Conservation (phyloP, 306 rosid species). For the Vigna angularis region DNA sequence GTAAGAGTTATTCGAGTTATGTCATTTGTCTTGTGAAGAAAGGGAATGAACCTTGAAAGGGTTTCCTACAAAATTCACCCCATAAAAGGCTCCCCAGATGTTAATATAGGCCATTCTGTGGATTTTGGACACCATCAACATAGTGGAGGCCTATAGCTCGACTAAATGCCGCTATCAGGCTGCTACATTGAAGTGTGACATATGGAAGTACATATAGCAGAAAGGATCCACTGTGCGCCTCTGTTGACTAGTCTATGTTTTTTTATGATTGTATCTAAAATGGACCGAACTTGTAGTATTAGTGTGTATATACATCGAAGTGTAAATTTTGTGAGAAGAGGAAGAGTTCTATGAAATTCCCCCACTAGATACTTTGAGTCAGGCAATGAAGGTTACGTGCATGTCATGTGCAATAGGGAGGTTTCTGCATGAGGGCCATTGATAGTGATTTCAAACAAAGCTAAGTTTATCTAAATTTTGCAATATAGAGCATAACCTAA, state of each 20-base stretch:
- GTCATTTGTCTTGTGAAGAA: too few relatives aligned
- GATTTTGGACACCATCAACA: not conserved
- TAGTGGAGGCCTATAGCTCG: not conserved
- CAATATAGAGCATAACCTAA: too few relatives aligned
- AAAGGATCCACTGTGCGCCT: not conserved
- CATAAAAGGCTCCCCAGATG: not conserved
- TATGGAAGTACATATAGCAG: not conserved
- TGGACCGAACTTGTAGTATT: not conserved
- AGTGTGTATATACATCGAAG: not conserved
- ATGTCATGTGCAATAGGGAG: not conserved
- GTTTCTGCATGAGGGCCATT: not conserved
- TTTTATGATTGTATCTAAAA: not conserved
- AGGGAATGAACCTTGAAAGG: not conserved
- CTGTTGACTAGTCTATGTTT: not conserved
- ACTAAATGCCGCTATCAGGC: not conserved
- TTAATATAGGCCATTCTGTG: not conserved
- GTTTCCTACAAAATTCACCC: not conserved
- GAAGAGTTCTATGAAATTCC: not conserved
- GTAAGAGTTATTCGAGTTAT: not conserved
- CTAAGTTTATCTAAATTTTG: too few relatives aligned
- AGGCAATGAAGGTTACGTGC: slow-evolving; percentile 4
- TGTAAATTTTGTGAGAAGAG: too few relatives aligned
- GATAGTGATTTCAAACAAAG: too few relatives aligned
- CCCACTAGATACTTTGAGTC: not conserved
- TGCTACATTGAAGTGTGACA: not conserved